Conservation (phyloP, 2,329 filamentous ascomycete genomes). For the Hypoxylon sp. region DNA sequence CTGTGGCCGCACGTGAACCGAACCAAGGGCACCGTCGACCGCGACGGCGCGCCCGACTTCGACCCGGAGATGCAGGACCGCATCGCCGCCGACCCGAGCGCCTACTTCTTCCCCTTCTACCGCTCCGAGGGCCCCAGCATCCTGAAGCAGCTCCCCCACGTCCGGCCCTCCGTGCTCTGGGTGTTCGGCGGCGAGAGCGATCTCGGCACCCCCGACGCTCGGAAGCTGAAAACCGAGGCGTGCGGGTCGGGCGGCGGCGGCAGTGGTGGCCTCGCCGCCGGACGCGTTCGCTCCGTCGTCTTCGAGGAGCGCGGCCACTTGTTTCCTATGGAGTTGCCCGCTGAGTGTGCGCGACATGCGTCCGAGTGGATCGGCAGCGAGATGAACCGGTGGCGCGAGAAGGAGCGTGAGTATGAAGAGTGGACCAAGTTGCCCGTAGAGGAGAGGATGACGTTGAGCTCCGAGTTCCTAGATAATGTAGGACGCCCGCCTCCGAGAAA, state of each 20-base stretch:
- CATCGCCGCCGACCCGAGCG: conserved; percentile 38
- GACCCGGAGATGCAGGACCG: conserved; percentile 50
- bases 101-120: conserved; percentile 66
- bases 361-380: conserved; percentile 66
- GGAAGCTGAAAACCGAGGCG: conserved; percentile 66
- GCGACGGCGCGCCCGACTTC: conserved; percentile 56
- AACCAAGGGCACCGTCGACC: conserved; percentile 52
- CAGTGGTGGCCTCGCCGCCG: conserved; percentile 69
- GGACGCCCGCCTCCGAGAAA: conserved; percentile 39
- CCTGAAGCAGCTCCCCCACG: conserved; percentile 62
- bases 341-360: conserved; percentile 68
- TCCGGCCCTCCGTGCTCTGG: conserved; percentile 74
- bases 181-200: conserved; percentile 70
- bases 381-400: conserved; percentile 62
- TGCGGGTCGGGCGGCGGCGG: conserved; percentile 74
- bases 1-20: conserved; percentile 57
- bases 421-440: conserved; percentile 60
- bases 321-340: conserved; percentile 82
- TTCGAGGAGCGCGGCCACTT: conserved; percentile 77
- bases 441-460: conserved; percentile 65
- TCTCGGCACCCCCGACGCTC: conserved; percentile 60
- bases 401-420: conserved; percentile 64
- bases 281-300: conserved; percentile 71
- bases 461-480: conserved; percentile 65
- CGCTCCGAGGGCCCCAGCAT: conserved; percentile 68